phyloP scores from a whole-genome alignment of 2,329 filamentous ascomycete species.

The Venturia oleaginea region DNA sequence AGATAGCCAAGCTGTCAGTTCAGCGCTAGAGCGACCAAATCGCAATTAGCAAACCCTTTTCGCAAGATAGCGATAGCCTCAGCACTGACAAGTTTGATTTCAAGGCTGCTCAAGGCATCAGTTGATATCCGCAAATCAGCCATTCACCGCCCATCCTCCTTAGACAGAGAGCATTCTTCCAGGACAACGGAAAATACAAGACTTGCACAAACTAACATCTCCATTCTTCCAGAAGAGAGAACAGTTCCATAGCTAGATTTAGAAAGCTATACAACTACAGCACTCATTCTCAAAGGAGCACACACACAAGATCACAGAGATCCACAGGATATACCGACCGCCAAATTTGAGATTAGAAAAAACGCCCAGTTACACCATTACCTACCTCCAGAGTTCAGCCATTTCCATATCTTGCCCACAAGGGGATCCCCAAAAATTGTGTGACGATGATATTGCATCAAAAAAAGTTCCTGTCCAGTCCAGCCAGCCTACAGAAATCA shows the following conservation, averaged over 20 bases:
- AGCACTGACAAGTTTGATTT: too few species aligned
- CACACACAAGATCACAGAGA: not conserved
- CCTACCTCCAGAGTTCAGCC: not conserved
- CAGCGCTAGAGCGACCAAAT: too few species aligned
- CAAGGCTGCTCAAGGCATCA: too few species aligned
- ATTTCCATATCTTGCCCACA: not conserved
- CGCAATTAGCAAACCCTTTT: too few species aligned
- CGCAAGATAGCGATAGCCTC: too few species aligned
- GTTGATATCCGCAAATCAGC: too few species aligned
- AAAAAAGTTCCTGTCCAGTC: conserved; percentile 1
- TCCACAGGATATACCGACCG: not conserved
- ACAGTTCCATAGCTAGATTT: not conserved
- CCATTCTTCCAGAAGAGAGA: not conserved
- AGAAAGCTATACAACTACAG: not conserved
- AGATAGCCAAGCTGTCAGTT: too few species aligned
- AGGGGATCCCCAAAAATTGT: not conserved
- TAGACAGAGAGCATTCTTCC: too few species aligned
- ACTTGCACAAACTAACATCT: too few species aligned
- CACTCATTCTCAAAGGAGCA: not conserved
- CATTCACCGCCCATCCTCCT: too few species aligned
- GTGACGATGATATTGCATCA: not conserved
- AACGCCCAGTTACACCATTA: conserved; percentile 5
- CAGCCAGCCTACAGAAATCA: conserved; percentile 1
- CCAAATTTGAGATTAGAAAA: not conserved
- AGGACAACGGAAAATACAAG: too few species aligned